Evolutionary conservation across 352 stramenopile species (phyloP), one percentile per base, ranked within the genome.

Genomic region (Phytophthora niederhauseri): DNA sequence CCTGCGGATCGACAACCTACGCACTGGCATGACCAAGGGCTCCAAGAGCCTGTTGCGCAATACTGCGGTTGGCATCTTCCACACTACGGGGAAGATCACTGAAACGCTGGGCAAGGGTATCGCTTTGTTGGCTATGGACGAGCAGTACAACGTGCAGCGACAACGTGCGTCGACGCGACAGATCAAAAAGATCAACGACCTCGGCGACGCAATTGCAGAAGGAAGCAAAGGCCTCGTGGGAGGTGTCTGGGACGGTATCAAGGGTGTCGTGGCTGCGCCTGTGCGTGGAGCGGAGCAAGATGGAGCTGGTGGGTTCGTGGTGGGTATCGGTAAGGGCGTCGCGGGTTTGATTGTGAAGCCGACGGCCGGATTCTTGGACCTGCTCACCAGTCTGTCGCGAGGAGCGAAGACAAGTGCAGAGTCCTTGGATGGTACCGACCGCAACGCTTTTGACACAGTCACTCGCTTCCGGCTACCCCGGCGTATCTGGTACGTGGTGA

Each of bases 51-150:
- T 97, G 48, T 61, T 97, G 22, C 78, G 87, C 9, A 97, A 96
- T 66, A 96, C 89, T 2, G 88, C 90, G 0, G 89, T 96, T 3
- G 90, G 90, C 0, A 92, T 97, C 41, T 95, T 97, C 75, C 89
- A 97, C 70, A 94, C 90, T n/a, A 95, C 88, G 1, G 89, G 87
- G 6, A 95, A 95, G 66, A 96, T 97, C 62, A 94, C 88, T 0
- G 90, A 96, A 74, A 96, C 90, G 6, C 77, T 97, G 34, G 90
- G 89, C 7, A 96, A 95, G 62, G 90, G 89, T 4, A 89, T 97
- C 41, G 87, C 89, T 8, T 70, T 95, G 68, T 66, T 96, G 45
- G 87, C 89, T 5, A 95, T 96, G 86, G 90, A 95, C 59, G 87
- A 95, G 20, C 76, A 95, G 67, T 97, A 96, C 75, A 96, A 93